Conservation (phyloP, 2,329 filamentous ascomycete genomes). For the Pseudogymnoascus sp. region DNA sequence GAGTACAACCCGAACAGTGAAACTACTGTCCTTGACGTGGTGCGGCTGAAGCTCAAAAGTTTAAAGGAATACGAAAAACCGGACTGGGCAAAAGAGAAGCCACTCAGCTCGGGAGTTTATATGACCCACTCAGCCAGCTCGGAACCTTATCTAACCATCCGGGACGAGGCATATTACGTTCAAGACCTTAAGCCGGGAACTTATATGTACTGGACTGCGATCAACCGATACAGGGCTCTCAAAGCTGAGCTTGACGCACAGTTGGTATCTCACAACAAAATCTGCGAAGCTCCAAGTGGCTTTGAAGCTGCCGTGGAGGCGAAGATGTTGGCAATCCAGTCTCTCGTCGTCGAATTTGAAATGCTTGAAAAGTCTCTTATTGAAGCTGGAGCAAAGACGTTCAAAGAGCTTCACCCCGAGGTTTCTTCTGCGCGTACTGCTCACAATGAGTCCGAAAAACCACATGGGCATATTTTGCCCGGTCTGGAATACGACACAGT, state of each 20-base stretch:
- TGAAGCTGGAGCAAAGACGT: slow-evolving; percentile 55
- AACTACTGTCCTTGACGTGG: slow-evolving; percentile 50
- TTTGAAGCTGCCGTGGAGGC: slow-evolving; percentile 31
- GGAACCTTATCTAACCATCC: too few relatives aligned
- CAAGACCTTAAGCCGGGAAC: slow-evolving; percentile 40
- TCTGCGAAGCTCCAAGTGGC: slow-evolving; percentile 26
- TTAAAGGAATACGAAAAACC: slow-evolving; percentile 32
- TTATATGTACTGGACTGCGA: slow-evolving; percentile 51
- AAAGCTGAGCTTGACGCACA: slow-evolving; percentile 29
- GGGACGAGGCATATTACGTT: slow-evolving; percentile 43
- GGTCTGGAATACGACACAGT: slow-evolving; percentile 18
- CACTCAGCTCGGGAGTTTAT: too few relatives aligned
- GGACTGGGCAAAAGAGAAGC: slow-evolving; percentile 11
- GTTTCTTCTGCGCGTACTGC: slow-evolving; percentile 18
- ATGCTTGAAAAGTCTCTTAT: slow-evolving; percentile 46
- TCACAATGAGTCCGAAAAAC: background rate
- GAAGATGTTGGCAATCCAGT: slow-evolving; percentile 48
- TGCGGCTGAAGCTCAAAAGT: slow-evolving; percentile 42
- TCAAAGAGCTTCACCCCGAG: slow-evolving; percentile 54
- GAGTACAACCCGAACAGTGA: slow-evolving; percentile 26
- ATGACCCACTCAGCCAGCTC: too few relatives aligned
- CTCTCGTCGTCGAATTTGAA: slow-evolving; percentile 44
- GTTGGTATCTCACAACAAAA: slow-evolving; percentile 29
- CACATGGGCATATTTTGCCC: too few relatives aligned
- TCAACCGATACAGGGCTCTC: slow-evolving; percentile 21